Conservation (phyloP, 2,329 filamentous ascomycete genomes). For the Colletotrichum noveboracense region DNA sequence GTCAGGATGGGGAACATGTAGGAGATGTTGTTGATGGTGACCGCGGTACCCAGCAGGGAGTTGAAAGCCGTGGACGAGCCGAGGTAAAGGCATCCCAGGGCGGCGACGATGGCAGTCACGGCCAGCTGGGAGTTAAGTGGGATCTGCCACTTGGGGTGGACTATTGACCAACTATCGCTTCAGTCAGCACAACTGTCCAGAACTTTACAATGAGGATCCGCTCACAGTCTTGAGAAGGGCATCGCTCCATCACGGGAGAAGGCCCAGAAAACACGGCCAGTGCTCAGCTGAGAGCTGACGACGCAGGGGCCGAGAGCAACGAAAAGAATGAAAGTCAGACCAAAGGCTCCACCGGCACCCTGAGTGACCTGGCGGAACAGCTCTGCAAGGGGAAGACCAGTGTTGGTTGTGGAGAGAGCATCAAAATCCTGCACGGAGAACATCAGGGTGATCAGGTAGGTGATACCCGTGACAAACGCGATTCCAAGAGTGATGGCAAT, state of each 20-base stretch:
- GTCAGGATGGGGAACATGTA: constrained; percentile 51
- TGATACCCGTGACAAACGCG: constrained; percentile 53
- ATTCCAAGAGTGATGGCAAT: constrained; percentile 51
- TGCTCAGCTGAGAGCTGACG: constrained; percentile 38
- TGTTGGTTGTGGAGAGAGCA: constrained; percentile 44
- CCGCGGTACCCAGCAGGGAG: constrained; percentile 40
- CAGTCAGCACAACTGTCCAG: not conserved
- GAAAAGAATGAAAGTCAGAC: constrained; percentile 45
- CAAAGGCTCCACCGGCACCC: constrained; percentile 45
- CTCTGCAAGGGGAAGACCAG: constrained; percentile 48
- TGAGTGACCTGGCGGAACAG: constrained; percentile 49
- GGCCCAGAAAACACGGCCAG: constrained; percentile 42
- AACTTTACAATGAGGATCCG: constrained; percentile 21
- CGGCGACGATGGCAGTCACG: constrained; percentile 36
- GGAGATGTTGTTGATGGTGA: constrained; percentile 50
- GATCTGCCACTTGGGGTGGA: constrained; percentile 37
- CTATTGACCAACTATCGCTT: constrained; percentile 35
- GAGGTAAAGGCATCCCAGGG: constrained; percentile 48
- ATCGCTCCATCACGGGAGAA: constrained; percentile 49
- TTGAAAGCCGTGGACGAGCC: constrained; percentile 49
- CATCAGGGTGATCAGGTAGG: constrained; percentile 57
- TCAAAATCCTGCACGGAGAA: constrained; percentile 55
- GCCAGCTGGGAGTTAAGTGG: constrained; percentile 43
- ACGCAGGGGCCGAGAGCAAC: constrained; percentile 47
- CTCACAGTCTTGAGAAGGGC: constrained; percentile 36